These are phyloP conservation scores for Aeminium ludgeri DNA, from an alignment of 495 filamentous ascomycete species.

Conservation along the genomic window DNA sequence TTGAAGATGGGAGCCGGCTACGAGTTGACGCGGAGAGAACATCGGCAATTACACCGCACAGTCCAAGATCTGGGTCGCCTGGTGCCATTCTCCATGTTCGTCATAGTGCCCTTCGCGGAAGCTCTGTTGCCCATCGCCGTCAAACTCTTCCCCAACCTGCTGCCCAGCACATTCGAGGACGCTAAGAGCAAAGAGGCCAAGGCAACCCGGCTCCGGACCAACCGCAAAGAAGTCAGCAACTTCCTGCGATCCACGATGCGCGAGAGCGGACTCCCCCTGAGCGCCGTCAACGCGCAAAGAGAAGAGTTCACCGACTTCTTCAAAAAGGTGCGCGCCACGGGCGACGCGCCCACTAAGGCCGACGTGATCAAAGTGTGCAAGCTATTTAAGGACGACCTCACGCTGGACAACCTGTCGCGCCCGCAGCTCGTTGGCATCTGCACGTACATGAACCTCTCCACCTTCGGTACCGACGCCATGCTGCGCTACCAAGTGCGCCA, in stretches of 20 bases:
- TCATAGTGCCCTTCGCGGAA: conserved; percentile 94
- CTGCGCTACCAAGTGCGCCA: conserved; percentile 95
- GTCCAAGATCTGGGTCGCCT: conserved; percentile 84
- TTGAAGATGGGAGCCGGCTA: conserved; percentile 97
- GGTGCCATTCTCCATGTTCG: conserved; percentile 90
- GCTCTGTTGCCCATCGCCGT: conserved; percentile 84
- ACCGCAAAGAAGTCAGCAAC: conserved; percentile 80
- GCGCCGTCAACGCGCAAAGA: conserved; percentile 65
- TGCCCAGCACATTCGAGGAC: conserved; percentile 93
- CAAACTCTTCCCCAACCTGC: conserved; percentile 87
- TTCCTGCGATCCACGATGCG: conserved; percentile 82
- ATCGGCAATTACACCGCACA: conserved; percentile 79
- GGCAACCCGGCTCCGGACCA: conserved; percentile 62
- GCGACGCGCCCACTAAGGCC: conserved; percentile 67
- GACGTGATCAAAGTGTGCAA: conserved; percentile 99
- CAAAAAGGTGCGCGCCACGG: conserved; percentile 74
- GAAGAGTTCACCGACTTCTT: conserved; percentile 98
- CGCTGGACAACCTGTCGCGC: conserved; percentile 88
- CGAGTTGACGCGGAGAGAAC: conserved; percentile 84
- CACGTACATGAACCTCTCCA: conserved; percentile 94
- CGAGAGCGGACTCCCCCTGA: conserved; percentile 82
- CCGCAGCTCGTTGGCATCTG: conserved; percentile 96
- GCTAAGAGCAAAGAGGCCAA: conserved; percentile 80
- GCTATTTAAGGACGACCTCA: conserved; percentile 96
- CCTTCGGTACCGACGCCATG: conserved; percentile 91